Evolutionary conservation across 352 stramenopile genomes (phyloP).

Genomic region (Phytophthora niederhauseri): DNA sequence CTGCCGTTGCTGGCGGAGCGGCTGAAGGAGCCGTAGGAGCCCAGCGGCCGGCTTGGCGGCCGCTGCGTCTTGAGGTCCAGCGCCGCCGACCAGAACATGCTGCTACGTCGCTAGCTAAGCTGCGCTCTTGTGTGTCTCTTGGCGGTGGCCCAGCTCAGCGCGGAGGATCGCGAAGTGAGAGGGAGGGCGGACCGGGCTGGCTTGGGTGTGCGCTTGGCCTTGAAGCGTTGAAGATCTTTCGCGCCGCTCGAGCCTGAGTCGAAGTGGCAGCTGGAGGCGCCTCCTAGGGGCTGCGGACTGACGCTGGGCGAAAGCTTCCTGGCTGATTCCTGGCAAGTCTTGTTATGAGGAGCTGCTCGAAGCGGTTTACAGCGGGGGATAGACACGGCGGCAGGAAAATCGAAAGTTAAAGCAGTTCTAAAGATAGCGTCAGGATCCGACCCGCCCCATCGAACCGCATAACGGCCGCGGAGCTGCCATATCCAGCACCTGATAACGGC

Average conservation of each 20-base stretch:
- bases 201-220: conserved; percentile 3
- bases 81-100: conserved; percentile 80
- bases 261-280: neutral
- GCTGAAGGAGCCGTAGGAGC: conserved; percentile 67
- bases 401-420: conserved; percentile 24
- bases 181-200: neutral
- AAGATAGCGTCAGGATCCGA: conserved; percentile 10
- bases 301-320: neutral
- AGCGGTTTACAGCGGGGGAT: conserved; percentile 11
- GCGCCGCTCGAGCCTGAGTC: conserved; percentile 2
- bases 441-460: neutral
- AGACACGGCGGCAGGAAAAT: conserved; percentile 22
- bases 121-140: conserved; percentile 1
- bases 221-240: conserved; percentile 27
- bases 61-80: conserved; percentile 64
- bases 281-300: too few relatives aligned
- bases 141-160: neutral
- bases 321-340: conserved; percentile 3
- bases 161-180: conserved; percentile 19
- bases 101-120: neutral
- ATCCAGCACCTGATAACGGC: neutral
- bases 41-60: conserved; percentile 20
- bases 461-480: too few relatives aligned
- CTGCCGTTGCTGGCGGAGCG: conserved; percentile 35
- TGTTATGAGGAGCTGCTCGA: conserved; percentile 12